Percentiles rank a stretch among this genome's conserved stretches.
phyloP scores from a whole-genome alignment of 345 rosid genomes.

The Geranium rotundifolium region DNA sequence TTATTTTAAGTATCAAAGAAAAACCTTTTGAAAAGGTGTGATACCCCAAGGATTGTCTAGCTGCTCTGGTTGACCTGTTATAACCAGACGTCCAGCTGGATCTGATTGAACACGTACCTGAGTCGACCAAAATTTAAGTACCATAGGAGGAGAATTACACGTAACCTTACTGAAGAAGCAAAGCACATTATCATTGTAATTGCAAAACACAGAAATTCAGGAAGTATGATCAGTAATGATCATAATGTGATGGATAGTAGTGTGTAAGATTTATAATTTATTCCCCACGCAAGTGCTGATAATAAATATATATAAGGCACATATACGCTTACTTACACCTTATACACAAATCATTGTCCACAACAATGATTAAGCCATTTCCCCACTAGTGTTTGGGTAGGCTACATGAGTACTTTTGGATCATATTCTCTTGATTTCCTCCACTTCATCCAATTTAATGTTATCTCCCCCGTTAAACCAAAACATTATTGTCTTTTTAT shows the following conservation, averaged over 20 bases:
- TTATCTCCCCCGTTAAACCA: no score
- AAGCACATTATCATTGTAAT: neutral
- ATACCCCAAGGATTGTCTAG: conserved; percentile 86
- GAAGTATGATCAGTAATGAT: no score
- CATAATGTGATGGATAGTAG: neutral
- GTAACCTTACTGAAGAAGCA: neutral
- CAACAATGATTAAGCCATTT: no score
- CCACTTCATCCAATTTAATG: no score
- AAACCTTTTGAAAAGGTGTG: conserved; percentile 79
- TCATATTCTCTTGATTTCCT: no score
- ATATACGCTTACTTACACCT: no score
- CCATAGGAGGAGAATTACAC: neutral
- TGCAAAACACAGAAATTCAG: neutral
- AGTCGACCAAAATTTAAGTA: conserved; percentile 7
- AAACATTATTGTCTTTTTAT: no score
- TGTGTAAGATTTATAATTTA: neutral
- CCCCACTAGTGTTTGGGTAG: no score
- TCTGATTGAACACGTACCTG: conserved; percentile 84
- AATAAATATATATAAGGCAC: no score
- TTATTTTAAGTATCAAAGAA: conserved; percentile 1
- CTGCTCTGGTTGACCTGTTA: conserved; percentile 77
- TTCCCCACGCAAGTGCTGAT: neutral
- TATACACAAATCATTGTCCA: no score
- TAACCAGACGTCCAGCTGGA: conserved; percentile 68
- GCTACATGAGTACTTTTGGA: no score